Evolutionary conservation across 2,329 filamentous ascomycete genomes (phyloP), one percentile per base, ranked within the genome.

Genomic region (Alternaria dauci): DNA sequence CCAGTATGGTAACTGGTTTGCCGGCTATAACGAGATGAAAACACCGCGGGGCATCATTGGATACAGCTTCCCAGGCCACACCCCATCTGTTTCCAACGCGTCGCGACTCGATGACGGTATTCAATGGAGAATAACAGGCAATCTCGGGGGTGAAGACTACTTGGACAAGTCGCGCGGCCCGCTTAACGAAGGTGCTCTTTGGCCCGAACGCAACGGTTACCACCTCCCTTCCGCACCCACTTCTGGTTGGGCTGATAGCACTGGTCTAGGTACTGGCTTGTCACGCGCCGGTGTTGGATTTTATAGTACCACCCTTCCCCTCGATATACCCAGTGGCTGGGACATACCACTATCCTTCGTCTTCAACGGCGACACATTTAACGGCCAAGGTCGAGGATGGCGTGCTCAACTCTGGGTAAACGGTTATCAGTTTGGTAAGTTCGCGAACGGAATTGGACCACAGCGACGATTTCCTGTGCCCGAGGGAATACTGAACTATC

Each of bases 361-460:
- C 7, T 88, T 90, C 72, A 59, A 67, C 18, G 79, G 79, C 20
- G 85, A 84, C 59, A 72, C 63, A 2, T 73, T 72, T 61, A 69
- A 65, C 8, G 72, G 61, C 18, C 67, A 59, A 56, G 68, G 53
- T 8, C 66, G 59, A 34, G 62, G 55, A 12, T 90, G 88, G 65
- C 82, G 89, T 16, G 86, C 82, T 1, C 84, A 89, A 66, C 76
- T 92, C 2, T 93, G 85, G 71, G 88, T 93, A 38, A 92, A 93
- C 68, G 91, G 90, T 1, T 93, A 88, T 74, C 90, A 92, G 70
- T 92, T 88, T 66, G 87, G 85, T 6, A 88, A 88, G 72, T 88
- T 86, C 64, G 77, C 85, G 26, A 88, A 88, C 71, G 89, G 91
- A 58, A 82, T 93, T 39, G 91, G 91, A 0, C 91, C 91, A 1